Evolutionary conservation across 2,329 filamentous ascomycete genomes (phyloP), one percentile per base, ranked within the genome.

Genomic region (Zymoseptoria tritici): DNA sequence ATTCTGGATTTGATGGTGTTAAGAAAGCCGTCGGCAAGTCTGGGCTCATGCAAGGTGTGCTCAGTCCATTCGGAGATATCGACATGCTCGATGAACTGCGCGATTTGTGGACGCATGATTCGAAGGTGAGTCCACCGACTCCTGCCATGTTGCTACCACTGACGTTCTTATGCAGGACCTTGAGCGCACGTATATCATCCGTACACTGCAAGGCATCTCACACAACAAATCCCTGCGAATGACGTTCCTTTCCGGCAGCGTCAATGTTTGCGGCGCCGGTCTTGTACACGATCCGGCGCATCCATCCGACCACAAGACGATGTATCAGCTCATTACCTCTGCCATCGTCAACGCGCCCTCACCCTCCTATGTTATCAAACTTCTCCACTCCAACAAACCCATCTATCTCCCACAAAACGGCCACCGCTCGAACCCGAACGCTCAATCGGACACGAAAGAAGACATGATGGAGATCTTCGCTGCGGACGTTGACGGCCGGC

Each of bases 401-500:
- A 85, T 97, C 26, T 99, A 97, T 74, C 82, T 99, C 57, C 94
- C 94, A 0, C 81, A 84, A 57, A 99, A 99, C 74, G 93, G 93
- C n/a, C 83, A 86, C 66, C 80, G 84, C 64, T 83, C 79, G 61
- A 81, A 82, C 1, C 61, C 67, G 51, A 58, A 57, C 22, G 83
- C 84, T 65, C 86, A 88, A 0, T 88, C 87, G 1, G 94, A 99
- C 73, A 99, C 94, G 53, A 97, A 99, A 76, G 94, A 99, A 75
- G 94, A 99, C 76, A 99, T 99, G 94, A 96, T 99, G 89, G 94
- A 99, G 79, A 95, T 99, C 66, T 99, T 99, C 82, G 91, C 94
- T 70, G 90, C 88, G 7, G 94, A 99, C 68, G 91, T 94, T 16
- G 90, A 87, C 57, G 93, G 94, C n/a, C 80, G 85, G 42, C 80